Evolutionary conservation across 305 asterid species (phyloP).

Genomic region (Ajuga reptans): DNA sequence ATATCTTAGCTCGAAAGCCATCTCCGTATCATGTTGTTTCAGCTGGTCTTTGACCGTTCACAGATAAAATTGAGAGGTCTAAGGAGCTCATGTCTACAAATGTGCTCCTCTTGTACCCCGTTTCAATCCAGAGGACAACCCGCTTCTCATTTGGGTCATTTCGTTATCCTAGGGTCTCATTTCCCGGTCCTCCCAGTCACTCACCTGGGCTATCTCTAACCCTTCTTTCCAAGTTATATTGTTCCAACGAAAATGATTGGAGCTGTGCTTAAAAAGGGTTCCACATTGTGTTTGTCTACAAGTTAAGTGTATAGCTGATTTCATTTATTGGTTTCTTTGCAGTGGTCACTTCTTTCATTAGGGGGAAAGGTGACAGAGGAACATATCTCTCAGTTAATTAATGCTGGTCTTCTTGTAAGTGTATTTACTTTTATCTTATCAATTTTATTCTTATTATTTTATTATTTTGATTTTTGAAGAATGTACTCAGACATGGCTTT

Average conservation of each 20-base stretch:
- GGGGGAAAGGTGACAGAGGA: slow-evolving; percentile 92
- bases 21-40: too few relatives aligned
- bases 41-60: too few relatives aligned
- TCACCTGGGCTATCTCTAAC: background rate
- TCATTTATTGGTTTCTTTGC: slow-evolving; percentile 29
- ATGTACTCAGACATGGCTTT: background rate
- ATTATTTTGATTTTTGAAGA: slow-evolving; percentile 7
- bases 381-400: slow-evolving; percentile 68
- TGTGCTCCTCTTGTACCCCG: too few relatives aligned
- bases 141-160: background rate
- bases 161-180: background rate
- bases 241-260: background rate
- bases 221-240: background rate
- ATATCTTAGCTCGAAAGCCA: too few relatives aligned
- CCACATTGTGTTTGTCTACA: background rate
- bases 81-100: too few relatives aligned
- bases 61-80: too few relatives aligned
- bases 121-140: too few relatives aligned
- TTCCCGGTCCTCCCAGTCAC: background rate
- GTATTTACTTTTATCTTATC: background rate
- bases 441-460: too few relatives aligned
- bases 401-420: slow-evolving; percentile 87
- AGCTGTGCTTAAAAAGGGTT: background rate
- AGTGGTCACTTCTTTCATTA: slow-evolving; percentile 66
- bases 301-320: slow-evolving; percentile 15